Evolutionary conservation across 257 asterid genomes (phyloP), one percentile per base, ranked within the genome.

Genomic region (Rhazya stricta): DNA sequence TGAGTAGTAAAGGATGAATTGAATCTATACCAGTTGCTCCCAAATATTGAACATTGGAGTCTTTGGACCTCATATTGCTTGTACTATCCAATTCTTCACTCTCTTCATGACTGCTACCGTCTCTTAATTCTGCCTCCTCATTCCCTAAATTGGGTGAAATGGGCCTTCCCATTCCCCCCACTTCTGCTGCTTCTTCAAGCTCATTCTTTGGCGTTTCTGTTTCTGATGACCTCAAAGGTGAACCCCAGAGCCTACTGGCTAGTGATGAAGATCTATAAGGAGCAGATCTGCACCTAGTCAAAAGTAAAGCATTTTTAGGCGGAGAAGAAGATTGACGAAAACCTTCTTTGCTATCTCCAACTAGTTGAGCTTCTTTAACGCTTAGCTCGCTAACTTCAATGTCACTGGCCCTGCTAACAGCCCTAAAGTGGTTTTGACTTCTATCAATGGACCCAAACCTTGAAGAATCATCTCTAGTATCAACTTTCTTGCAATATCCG

Each of bases 251-350:
- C 61, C 88, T 84, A 29, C 86, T 87, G 5, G 87, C 97, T 45
- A 94, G 63, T 3, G 97, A 94, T 0, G 98, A 91, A 77, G 97
- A 90, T 87, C 95, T 90, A 73, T 94, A 91, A 3, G 98, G 97
- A 62, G 97, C 97, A 81, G 98, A 94, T 90, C 98, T 94, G 69
- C 98, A 91, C 77, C 98, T 83, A 51, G 95, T 90, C 78, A 94
- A 76, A 32, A 91, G 46, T 1, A 94, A 74, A 6, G 98, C 98
- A 71, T 91, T 89, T 37, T 80, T 88, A 0, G 97, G 97, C 0
- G 97, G 92, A 10, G 89, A 69, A 21, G 84, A 74, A 32, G 82
- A 67, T 76, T 83, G 84, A 1, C 70, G 72, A 67, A 80, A 71
- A 36, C 72, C 88, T 77, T 74, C 77, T 76, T 79, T 76, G 19